Base-by-base conservation (phyloP, 768 basidiomycete species). In the Collybia sordida region DNA sequence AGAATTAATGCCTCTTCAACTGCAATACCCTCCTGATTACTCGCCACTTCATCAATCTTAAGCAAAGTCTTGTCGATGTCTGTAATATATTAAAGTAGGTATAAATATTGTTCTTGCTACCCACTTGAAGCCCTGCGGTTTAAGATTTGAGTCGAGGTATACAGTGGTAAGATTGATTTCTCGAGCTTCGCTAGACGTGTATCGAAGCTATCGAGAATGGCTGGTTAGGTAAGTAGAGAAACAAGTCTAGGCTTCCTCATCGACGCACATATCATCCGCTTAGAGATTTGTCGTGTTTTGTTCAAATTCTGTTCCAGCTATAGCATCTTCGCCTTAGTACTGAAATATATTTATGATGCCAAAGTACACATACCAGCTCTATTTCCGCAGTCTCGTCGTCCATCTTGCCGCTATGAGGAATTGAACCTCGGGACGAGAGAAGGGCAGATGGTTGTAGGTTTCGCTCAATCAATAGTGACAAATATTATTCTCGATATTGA, bases 221-320 rank as follows among this genome's bases (percentile, higher is more conserved):
- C 91, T 93, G 62, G 61, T 57, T 57, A 66, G 54, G 55, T 74
- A 47, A 72, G 70, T 54, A 59, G 43, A 18, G 35, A 53, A 34
- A 42, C 38, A 40, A 12, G 19, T 9, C 21, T 23, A 37, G 27
- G 31, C 35, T 19, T 41, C 37, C 46, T 44, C 7, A 2, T 23
- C 31, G 36, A 63, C 87, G 48, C 70, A 93, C 90, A 81, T 52
- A 82, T 91, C 90, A 93, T 93, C 44, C 88, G 77, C 59, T 88
- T 86, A 1, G 90, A 92, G 52, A 90, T 87, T 60, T 89, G 89
- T 18, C 81, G 80, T 0, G 90, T 93, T 69, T 92, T 93, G 66
- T 88, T 84, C 37, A 93, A 72, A 62, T 93, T 92, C 67, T 93
- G 91, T 69, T 93, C 89, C 8, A 93, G 78, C 90, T 90, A 40